A percentile compares a stretch with the other conserved stretches of the same genome.
These are phyloP conservation scores for Adansonia madagascariensis DNA, from an alignment of 441 rosid genomes.

Conservation along the genomic window DNA sequence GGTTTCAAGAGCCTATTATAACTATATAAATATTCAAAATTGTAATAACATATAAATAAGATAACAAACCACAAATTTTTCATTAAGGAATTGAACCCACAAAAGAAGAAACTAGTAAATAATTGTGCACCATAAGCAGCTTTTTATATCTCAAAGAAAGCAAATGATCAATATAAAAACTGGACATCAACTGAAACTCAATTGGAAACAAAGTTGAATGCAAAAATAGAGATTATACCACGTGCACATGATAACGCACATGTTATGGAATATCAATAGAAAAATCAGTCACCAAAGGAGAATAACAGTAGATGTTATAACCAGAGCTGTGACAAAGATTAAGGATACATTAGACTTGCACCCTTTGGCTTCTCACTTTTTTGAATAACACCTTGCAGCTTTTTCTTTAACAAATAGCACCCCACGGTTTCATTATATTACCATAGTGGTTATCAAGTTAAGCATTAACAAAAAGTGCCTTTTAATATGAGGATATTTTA, in stretches of 20 bases:
- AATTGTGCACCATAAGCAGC: neutral
- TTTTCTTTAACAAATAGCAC: neutral
- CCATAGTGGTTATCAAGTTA: constrained; percentile 1
- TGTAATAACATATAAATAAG: neutral
- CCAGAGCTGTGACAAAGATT: neutral
- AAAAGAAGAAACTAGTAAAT: neutral
- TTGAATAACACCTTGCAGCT: neutral
- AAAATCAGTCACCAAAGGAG: neutral
- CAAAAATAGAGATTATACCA: neutral
- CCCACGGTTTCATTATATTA: neutral
- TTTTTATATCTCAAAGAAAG: neutral
- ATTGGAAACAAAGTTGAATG: neutral
- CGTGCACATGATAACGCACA: neutral
- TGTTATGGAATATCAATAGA: neutral
- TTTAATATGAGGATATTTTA: constrained; percentile 4
- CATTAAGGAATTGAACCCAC: neutral
- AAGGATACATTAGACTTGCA: neutral
- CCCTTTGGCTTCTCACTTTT: neutral
- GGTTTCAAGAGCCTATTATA: neutral
- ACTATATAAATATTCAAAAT: neutral
- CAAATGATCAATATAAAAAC: neutral
- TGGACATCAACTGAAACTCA: neutral
- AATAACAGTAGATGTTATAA: neutral
- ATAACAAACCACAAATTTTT: neutral
- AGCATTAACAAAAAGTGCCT: neutral